Conservation (phyloP, 345 rosid genomes). For the Erodium maritimum region DNA sequence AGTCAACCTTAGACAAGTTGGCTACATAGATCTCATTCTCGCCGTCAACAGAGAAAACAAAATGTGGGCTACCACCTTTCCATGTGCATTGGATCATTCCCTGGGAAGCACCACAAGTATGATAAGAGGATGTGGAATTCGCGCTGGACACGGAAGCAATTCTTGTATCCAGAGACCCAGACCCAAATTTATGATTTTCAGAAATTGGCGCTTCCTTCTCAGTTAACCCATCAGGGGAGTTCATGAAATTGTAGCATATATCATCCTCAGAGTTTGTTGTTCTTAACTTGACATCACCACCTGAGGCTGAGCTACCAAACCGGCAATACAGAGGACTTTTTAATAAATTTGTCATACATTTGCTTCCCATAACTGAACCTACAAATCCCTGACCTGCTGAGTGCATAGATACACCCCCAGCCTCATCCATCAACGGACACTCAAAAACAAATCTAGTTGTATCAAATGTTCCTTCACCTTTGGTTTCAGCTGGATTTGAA, state of each 20-base stretch:
- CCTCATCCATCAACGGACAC: constrained; percentile 32
- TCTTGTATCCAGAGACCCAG: constrained; percentile 20
- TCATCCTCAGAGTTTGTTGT: constrained; percentile 19
- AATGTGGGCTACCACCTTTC: constrained; percentile 57
- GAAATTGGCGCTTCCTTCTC: constrained; percentile 10
- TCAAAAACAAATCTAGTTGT: constrained; percentile 38
- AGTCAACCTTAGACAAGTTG: constrained; percentile 28
- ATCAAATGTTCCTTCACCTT: constrained; percentile 19
- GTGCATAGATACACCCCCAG: constrained; percentile 35
- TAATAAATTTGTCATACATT: constrained; percentile 50
- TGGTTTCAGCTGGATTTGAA: constrained; percentile 15
- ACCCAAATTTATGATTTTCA: constrained; percentile 12
- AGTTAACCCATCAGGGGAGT: constrained; percentile 26
- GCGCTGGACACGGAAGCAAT: too few relatives aligned
- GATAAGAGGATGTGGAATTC: too few relatives aligned
- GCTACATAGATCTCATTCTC: constrained; percentile 55
- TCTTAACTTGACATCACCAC: too few relatives aligned
- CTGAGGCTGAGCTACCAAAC: too few relatives aligned
- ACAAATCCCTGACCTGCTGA: constrained; percentile 39
- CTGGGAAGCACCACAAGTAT: too few relatives aligned
- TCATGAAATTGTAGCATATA: constrained; percentile 20
- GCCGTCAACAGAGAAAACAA: constrained; percentile 66
- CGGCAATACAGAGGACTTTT: constrained; percentile 48
- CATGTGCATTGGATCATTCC: constrained; percentile 73
- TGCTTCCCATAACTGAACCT: constrained; percentile 63